These are phyloP conservation scores for Lavandula angustifolia DNA, from an alignment of 257 asterid genomes.

Conservation along the genomic window DNA sequence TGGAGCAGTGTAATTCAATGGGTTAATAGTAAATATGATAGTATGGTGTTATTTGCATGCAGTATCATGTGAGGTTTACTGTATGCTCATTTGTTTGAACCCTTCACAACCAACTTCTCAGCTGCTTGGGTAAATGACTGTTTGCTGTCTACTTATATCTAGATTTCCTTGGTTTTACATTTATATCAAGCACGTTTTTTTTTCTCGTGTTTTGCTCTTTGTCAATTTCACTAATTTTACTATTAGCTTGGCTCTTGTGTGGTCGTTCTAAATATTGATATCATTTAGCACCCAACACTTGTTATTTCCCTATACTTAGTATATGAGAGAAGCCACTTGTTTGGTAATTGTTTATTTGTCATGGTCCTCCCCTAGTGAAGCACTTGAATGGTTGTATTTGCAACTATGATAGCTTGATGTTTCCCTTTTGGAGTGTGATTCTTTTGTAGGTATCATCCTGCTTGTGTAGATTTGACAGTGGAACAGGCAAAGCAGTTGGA, in stretches of 20 bases:
- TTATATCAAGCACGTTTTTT: background rate
- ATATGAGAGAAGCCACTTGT: background rate
- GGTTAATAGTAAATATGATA: background rate
- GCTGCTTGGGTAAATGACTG: conserved; percentile 2
- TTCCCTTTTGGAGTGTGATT: background rate
- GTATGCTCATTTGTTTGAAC: background rate
- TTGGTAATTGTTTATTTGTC: no score
- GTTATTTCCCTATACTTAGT: background rate
- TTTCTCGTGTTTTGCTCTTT: background rate
- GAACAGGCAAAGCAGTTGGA: conserved; percentile 54
- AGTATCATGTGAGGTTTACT: background rate
- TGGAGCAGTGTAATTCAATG: background rate
- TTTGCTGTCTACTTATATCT: background rate
- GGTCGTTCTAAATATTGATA: background rate
- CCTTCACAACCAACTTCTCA: conserved; percentile 11
- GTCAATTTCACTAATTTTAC: background rate
- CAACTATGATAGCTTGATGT: background rate
- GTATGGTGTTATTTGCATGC: background rate
- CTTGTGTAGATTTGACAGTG: conserved; percentile 57
- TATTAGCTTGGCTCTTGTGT: conserved; percentile 19
- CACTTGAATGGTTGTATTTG: background rate
- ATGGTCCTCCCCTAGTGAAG: conserved; percentile 1
- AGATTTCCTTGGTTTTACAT: conserved; percentile 8
- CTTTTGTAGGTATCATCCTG: conserved; percentile 69
- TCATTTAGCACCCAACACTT: background rate